Conservation (phyloP, 2,329 filamentous ascomycete species). For the Trichoderma cornu-damae region DNA sequence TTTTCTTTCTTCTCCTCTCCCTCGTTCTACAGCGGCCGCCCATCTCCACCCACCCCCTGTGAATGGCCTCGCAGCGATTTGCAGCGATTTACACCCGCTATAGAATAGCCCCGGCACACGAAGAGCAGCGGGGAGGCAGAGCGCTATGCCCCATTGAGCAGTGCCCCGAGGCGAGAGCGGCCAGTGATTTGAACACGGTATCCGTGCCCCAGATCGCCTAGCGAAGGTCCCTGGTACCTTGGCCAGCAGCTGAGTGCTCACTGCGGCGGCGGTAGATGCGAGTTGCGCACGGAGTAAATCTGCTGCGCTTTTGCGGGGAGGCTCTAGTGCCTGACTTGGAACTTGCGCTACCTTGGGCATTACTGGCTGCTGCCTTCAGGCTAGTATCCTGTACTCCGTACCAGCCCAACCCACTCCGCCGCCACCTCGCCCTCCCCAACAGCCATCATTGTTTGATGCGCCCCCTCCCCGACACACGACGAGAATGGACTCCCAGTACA, state of each 20-base stretch:
- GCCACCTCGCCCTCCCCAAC: neutral
- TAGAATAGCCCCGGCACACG: conserved; percentile 5
- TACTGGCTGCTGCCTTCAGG: too few species aligned
- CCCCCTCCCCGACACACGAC: conserved; percentile 3
- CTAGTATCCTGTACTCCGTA: neutral
- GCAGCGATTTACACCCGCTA: too few species aligned
- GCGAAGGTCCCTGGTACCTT: too few species aligned
- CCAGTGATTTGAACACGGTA: too few species aligned
- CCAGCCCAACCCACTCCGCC: neutral
- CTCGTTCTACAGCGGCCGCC: conserved; percentile 8
- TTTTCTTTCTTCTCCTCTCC: neutral
- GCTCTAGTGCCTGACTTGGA: too few species aligned
- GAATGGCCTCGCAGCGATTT: conserved; percentile 10
- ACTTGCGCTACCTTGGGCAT: too few species aligned
- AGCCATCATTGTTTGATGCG: neutral
- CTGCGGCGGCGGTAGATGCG: too few species aligned
- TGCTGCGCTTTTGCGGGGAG: too few species aligned
- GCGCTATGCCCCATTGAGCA: neutral
- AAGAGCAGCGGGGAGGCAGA: conserved; percentile 8
- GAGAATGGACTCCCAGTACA: neutral
- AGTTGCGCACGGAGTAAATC: too few species aligned
- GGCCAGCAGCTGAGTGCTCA: too few species aligned
- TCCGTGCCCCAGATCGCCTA: too few species aligned
- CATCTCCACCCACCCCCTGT: conserved; percentile 12
- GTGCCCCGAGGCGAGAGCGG: conserved; percentile 17